Evolutionary conservation across 139 green algal species (phyloP), one percentile per base, ranked within the genome.

Genomic region (Mesostigma viride): DNA sequence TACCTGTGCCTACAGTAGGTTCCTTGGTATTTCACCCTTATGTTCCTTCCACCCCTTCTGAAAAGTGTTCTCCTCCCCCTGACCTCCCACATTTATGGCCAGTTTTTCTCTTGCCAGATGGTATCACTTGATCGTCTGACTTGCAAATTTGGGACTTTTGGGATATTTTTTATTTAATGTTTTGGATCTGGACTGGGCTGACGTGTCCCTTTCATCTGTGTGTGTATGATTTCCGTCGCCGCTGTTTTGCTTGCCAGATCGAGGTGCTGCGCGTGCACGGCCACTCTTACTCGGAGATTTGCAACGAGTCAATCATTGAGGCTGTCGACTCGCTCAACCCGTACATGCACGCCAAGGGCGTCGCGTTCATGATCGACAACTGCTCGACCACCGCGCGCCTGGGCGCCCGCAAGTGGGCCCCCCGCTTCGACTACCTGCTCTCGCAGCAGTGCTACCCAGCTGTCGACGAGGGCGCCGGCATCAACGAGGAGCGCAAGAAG

Each of bases 281-380:
- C 59, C 94, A 99, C 86, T 87, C 85, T 47, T 98, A 87, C 84
- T 90, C 79, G 36, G 93, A 99, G 84, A 97, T 99, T 76, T 98
- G 93, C 89, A 99, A 99, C 79, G 94, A 99, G 89, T 91, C 83
- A 51, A 89, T 96, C 80, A 96, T 96, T 60, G 90, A 96, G 84
- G 91, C 93, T 22, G 91, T 97, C 34, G 94, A 99, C 82, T 95
- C 84, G 17, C 80, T 99, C 35, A 99, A 99, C 83, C 94, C 94
- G 35, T 99, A 97, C 90, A 99, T 99, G 94, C 93, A 98, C 73
- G 94, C 94, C 0, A 80, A 89, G 36, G 94, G 94, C 51, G 93
- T 99, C 2, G 92, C 93, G 22, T 99, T 97, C 88, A 99, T 99
- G 94, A 91, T 99, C 4, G 94, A 99, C 83, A 99, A 99, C 87